phyloP scores from a whole-genome alignment of 805 yeast species.

The Pichia gijzeniarum region DNA sequence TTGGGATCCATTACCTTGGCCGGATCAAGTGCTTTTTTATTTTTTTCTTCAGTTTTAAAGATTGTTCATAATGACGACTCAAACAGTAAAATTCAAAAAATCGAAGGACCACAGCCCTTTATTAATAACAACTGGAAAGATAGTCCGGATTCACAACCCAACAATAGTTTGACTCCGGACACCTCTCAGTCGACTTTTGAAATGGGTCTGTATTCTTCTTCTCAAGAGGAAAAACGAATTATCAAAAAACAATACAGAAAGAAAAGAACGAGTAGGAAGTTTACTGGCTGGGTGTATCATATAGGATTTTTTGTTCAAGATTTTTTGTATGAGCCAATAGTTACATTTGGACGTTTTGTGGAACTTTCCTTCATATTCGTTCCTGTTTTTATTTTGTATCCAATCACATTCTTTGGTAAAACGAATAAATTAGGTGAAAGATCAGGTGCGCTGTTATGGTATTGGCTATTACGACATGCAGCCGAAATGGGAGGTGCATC shows the following conservation, averaged over 20 bases:
- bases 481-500: slow-evolving; percentile 91
- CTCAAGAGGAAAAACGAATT: slow-evolving; percentile 47
- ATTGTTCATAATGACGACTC: slow-evolving; percentile 3
- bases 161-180: slow-evolving; percentile 39
- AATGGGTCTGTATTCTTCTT: slow-evolving; percentile 54
- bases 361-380: slow-evolving; percentile 61
- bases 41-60: background rate
- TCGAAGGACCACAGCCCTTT: slow-evolving; percentile 13
- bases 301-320: slow-evolving; percentile 44
- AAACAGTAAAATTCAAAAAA: background rate
- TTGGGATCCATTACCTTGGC: background rate
- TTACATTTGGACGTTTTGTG: slow-evolving; percentile 61
- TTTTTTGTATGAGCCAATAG: slow-evolving; percentile 59
- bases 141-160: slow-evolving; percentile 7
- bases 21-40: background rate
- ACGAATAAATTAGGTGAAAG: slow-evolving; percentile 36
- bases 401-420: slow-evolving; percentile 53
- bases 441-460: slow-evolving; percentile 70
- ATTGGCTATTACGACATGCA: slow-evolving; percentile 49
- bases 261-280: slow-evolving; percentile 15
- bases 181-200: slow-evolving; percentile 59
- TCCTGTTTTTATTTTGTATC: slow-evolving; percentile 64
- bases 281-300: slow-evolving; percentile 30
- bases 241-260: slow-evolving; percentile 33
- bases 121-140: slow-evolving; percentile 11